phyloP scores from a whole-genome alignment of 805 yeast genomes.

The Candida xyloterini region DNA sequence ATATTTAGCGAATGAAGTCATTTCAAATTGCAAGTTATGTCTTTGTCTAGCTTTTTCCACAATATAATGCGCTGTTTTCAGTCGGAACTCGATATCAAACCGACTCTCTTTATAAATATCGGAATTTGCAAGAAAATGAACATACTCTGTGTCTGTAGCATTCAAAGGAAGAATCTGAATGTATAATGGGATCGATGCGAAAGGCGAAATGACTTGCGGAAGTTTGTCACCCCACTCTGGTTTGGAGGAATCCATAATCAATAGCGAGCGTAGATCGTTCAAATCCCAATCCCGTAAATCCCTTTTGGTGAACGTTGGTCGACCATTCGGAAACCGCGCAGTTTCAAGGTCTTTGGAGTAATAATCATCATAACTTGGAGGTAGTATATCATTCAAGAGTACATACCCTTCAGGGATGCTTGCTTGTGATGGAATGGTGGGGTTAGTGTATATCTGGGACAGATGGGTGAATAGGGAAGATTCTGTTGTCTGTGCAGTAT shows the following conservation, averaged over 20 bases:
- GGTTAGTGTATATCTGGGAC: conserved; percentile 30
- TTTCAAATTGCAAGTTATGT: conserved; percentile 34
- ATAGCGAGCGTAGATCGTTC: conserved; percentile 63
- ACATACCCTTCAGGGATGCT: conserved; percentile 14
- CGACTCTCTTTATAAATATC: conserved; percentile 67
- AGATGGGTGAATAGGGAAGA: conserved; percentile 27
- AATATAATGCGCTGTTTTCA: conserved; percentile 61
- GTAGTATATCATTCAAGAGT: conserved; percentile 49
- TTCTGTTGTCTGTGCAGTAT: conserved; percentile 18
- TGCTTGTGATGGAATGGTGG: conserved; percentile 20
- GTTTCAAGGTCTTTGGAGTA: conserved; percentile 54
- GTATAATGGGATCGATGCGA: conserved; percentile 39
- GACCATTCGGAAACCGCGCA: conserved; percentile 50
- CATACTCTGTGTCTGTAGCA: conserved; percentile 47
- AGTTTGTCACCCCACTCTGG: conserved; percentile 56
- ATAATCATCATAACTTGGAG: conserved; percentile 50
- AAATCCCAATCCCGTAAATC: conserved; percentile 67
- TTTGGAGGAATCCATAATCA: conserved; percentile 47
- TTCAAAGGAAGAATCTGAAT: conserved; percentile 51
- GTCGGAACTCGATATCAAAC: conserved; percentile 49
- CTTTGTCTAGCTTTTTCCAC: conserved; percentile 54
- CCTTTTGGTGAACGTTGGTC: conserved; percentile 62
- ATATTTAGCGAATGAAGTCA: conserved; percentile 29
- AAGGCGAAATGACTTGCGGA: conserved; percentile 40
- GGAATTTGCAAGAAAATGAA: conserved; percentile 47